phyloP scores from a whole-genome alignment of 208 protist species.

The Leptomonas pyrrhocoris region DNA sequence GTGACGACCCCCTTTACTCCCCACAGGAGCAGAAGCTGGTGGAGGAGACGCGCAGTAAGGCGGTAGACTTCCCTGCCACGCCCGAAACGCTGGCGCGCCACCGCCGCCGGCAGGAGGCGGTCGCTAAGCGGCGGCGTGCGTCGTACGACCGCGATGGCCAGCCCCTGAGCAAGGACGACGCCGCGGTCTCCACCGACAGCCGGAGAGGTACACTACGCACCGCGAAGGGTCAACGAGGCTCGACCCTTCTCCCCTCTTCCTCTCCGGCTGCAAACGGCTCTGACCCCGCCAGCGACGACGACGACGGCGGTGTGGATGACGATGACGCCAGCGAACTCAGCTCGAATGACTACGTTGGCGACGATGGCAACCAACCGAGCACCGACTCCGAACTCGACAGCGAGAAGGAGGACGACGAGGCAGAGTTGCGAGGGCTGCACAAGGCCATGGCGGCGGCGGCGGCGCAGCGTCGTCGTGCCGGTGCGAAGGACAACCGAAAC shows the following conservation, averaged over 20 bases:
- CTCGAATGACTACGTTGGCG: conserved; percentile 45
- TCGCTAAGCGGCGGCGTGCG: conserved; percentile 15
- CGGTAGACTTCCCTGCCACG: conserved; percentile 37
- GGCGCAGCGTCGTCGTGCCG: conserved; percentile 4
- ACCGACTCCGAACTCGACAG: conserved; percentile 38
- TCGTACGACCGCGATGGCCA: conserved; percentile 32
- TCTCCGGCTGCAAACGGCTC: neutral
- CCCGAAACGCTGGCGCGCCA: conserved; percentile 30
- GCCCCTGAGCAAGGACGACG: conserved; percentile 4
- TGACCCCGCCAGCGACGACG: neutral
- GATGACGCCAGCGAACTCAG: conserved; percentile 26
- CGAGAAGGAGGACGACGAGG: conserved; percentile 31
- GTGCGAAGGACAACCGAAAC: neutral
- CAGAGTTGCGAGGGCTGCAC: conserved; percentile 35
- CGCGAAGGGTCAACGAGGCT: neutral
- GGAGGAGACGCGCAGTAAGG: conserved; percentile 21
- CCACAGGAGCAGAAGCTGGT: conserved; percentile 26
- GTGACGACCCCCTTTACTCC: conserved; percentile 10
- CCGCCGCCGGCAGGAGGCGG: conserved; percentile 22
- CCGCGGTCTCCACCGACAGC: neutral
- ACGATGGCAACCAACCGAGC: conserved; percentile 69
- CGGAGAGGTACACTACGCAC: neutral
- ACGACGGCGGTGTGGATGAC: conserved; percentile 12
- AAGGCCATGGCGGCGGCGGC: conserved; percentile 21
- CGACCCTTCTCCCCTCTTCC: neutral